Base-by-base conservation (phyloP, 352 stramenopile species). In the Peronospora destructor region DNA sequence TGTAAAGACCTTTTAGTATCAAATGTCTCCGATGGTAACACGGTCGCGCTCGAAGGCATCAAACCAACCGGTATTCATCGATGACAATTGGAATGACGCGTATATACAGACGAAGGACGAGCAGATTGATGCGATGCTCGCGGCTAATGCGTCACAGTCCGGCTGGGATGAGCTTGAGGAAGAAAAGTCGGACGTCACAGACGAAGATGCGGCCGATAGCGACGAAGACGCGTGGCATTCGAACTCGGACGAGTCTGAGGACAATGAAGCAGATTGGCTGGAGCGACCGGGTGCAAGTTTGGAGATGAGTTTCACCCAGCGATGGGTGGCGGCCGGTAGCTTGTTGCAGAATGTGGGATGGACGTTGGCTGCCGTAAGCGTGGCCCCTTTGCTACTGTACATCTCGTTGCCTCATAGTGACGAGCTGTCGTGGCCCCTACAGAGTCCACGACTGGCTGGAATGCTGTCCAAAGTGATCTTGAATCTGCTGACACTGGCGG, bases 101-200 rank as follows among this genome's bases (percentile, higher is more conserved):
- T 91, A 87, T 59, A 87, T 91, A 48, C 67, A 82, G 59, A 71
- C 74, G 7, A 87, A 87, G 53, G 80, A 91, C 57, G 77, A 91
- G 64, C 69, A 89, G 71, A 87, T 91, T 51, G 80, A 88, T 50
- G 76, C 77, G 21, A 63, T 86, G 47, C 49, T 85, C 49, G 68
- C 73, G 32, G 61, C 67, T 40, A 61, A 73, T 49, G 50, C 64
- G 38, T 62, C 73, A 40, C 60, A 75, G 36, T 53, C 53, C 14
- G 50, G 63, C 28, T 89, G 76, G 77, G 72, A 84, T 29, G 61
- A 84, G 11, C 53, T 66, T 14, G 63, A 73, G 23, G 64, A 65
- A 43, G 67, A 78, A 44, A 61, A 52, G 19, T 68, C 51, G 26
- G 62, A 78, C 30, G 56, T 37, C n/a, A 55, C 45, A 0, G 39